A percentile compares a stretch with the other conserved stretches of the same genome.
Evolutionary conservation across 176 grass and related monocot species (phyloP).

Genomic region (sorghum (Sorghum bicolor)): Sorghum_bicolor_NCBIv3 NC_012871.2:64647001-64647500

Average conservation of each 20-base stretch:
- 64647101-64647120: too few relatives aligned
- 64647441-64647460: neutral
- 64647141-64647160: neutral
- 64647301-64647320: too few relatives aligned
- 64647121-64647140: neutral
- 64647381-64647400: neutral
- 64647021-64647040: neutral
- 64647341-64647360: neutral
- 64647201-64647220: neutral
- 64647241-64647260: neutral
- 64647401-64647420: neutral
- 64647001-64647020: neutral
- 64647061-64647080: neutral
- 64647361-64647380: neutral
- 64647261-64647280: neutral
- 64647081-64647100: constrained; percentile 14
- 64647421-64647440: neutral
- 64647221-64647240: neutral
- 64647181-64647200: neutral
- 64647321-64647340: neutral
- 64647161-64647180: neutral
- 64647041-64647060: constrained; percentile 5
- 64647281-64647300: too few relatives aligned
- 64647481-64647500: neutral
- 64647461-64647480: neutral